Base-by-base conservation (phyloP, 441 rosid genomes). In the Cnidoscolus chayamansa region DNA sequence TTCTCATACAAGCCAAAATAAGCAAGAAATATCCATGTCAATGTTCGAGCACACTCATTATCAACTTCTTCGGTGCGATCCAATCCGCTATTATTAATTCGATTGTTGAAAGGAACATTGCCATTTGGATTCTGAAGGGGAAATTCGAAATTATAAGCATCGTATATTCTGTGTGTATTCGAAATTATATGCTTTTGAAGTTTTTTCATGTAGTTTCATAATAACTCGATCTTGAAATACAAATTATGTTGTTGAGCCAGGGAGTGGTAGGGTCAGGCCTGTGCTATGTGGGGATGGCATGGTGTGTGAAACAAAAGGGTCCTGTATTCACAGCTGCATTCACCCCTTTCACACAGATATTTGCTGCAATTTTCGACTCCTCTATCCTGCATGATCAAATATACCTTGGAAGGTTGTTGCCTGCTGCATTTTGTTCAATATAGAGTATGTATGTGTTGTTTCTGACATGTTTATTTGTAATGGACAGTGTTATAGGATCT, bases 301-400 rank as follows among this genome's bases (percentile, higher is more conserved):
- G 96, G 93, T 90, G 93, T 72, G 89, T 87, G 35, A 82, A 88
- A 83, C 81, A 76, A 73, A 83, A 81, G 73, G 93, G 89, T 19
- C 91, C 96, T 3, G 89, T 88, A 15, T 88, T 88, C 79, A 87
- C 91, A 0, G 82, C 91, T 16, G 90, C 91, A 2, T 88, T 88
- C 76, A 84, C 84, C 53, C 93, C 93, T 35, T 80, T 86, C 12
- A 79, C 84, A 32, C 93, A 90, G 84, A 86, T 86, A 50, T 76
- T 90, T 76, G 81, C 91, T 13, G 90, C 85, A 64, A 61, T 84
- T 70, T 67, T 88, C 32, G 96, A 84, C 61, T 74, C 84, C 73
- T 87, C 86, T 17, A 5, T 88, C 70, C 82, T 90, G 64, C 91
- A 81, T 8, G 90, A 82, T 76, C 87, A 81, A 67, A 77, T 90